Conservation (phyloP, 1,284 basidiomycete genomes). For the Ceraceosorus guamensis region DNA sequence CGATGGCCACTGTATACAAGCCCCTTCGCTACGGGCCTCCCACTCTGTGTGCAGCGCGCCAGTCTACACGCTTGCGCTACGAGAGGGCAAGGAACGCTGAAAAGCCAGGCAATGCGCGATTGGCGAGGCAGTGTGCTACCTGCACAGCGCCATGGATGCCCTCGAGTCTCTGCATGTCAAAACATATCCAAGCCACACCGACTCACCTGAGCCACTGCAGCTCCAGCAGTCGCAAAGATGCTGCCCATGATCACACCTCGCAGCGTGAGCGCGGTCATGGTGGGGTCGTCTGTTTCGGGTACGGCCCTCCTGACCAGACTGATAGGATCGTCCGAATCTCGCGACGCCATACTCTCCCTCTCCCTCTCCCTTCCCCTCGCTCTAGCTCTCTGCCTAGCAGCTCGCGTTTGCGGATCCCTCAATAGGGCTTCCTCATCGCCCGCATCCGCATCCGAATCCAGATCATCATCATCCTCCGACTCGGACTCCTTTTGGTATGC, state of each 20-base stretch:
- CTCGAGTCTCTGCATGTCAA: not conserved
- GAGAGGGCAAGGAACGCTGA: too few species aligned
- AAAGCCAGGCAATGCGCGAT: too few species aligned
- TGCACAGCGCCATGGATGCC: not conserved
- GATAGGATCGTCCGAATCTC: slow-evolving; percentile 27
- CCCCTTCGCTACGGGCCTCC: too few species aligned
- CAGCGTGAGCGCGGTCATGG: slow-evolving; percentile 54
- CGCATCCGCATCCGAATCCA: not conserved
- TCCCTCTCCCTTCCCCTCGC: not conserved
- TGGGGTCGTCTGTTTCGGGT: slow-evolving; percentile 55
- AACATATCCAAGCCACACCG: not conserved
- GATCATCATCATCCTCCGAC: not conserved
- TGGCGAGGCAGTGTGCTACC: too few species aligned
- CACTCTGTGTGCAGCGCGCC: too few species aligned
- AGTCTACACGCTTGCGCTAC: too few species aligned
- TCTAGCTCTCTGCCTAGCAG: not conserved
- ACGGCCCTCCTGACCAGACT: slow-evolving; percentile 49
- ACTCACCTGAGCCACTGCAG: slow-evolving; percentile 50
- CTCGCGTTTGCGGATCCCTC: not conserved
- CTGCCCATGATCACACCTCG: slow-evolving; percentile 54
- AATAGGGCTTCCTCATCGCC: not conserved
- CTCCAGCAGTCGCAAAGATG: slow-evolving; percentile 55
- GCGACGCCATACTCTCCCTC: not conserved
- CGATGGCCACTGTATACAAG: too few species aligned
- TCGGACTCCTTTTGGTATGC: too few species aligned